phyloP scores from a whole-genome alignment of 1,139 yeast genomes.

The Sugiyamaella novakii region DNA sequence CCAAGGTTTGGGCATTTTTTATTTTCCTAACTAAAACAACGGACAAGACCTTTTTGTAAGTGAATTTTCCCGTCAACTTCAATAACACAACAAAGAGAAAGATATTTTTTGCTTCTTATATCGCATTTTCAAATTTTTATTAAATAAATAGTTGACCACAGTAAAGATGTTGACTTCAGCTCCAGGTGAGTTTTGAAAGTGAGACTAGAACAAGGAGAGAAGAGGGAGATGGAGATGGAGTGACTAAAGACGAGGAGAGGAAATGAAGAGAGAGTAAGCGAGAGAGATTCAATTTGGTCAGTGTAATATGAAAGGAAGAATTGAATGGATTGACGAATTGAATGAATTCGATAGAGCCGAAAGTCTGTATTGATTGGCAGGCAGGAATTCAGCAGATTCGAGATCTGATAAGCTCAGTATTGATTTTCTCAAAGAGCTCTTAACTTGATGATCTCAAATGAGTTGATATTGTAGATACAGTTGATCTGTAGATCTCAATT shows the following conservation, averaged over 20 bases:
- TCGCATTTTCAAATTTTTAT: background rate
- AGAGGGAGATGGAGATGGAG: background rate
- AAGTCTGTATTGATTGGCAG: background rate
- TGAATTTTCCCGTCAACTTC: background rate
- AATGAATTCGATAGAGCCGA: background rate
- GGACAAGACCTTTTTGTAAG: background rate
- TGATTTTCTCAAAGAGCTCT: background rate
- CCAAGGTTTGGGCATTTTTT: background rate
- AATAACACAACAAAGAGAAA: background rate
- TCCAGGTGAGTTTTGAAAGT: conserved; percentile 5
- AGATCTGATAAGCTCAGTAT: background rate
- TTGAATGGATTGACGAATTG: background rate
- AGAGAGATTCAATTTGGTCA: background rate
- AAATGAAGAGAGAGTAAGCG: background rate
- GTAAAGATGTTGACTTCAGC: conserved; percentile 15
- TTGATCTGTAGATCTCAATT: too few species aligned
- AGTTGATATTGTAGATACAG: too few species aligned
- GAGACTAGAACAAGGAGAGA: background rate
- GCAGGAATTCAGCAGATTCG: background rate
- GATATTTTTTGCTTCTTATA: background rate
- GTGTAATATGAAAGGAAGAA: background rate
- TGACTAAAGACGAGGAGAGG: background rate
- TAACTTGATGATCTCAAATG: background rate
- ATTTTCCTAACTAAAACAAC: background rate
- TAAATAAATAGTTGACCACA: background rate